A percentile compares a stretch with the other conserved stretches of the same genome.
Conservation (phyloP, 495 filamentous ascomycete species). For the Podospora tetraspora region DNA sequence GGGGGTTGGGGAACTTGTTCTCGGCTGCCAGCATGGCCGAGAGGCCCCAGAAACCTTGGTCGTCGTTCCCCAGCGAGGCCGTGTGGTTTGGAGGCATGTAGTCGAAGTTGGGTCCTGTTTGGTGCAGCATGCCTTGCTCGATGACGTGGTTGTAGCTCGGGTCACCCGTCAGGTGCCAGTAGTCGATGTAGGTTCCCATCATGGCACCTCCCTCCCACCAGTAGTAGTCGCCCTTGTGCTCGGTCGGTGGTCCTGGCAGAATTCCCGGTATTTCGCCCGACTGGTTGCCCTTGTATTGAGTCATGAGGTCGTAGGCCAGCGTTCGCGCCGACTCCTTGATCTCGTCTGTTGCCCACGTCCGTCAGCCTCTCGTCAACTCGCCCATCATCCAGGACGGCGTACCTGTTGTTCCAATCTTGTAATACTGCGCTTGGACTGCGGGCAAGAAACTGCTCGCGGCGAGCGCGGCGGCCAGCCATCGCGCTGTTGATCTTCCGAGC, state of each 20-base stretch:
- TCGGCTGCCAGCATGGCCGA: conserved; percentile 74
- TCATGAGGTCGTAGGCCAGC: conserved; percentile 61
- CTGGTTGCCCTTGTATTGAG: conserved; percentile 58
- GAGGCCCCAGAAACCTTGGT: conserved; percentile 79
- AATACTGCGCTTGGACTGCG: conserved; percentile 18
- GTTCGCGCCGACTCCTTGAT: conserved; percentile 57
- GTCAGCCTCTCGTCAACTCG: conserved; percentile 10
- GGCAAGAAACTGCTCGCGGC: conserved; percentile 18
- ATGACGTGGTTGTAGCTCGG: conserved; percentile 55
- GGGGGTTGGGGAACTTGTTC: conserved; percentile 60
- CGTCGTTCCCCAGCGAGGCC: conserved; percentile 70
- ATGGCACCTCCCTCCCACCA: conserved; percentile 57
- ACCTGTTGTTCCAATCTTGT: conserved; percentile 27
- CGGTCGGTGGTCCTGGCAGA: conserved; percentile 48
- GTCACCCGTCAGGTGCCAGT: conserved; percentile 67
- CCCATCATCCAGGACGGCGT: not conserved
- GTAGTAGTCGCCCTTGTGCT: conserved; percentile 45
- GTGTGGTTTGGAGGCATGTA: conserved; percentile 69
- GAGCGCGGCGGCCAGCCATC: conserved; percentile 22
- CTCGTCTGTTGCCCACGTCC: conserved; percentile 39
- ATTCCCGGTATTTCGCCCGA: conserved; percentile 61
- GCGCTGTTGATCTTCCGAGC: conserved; percentile 4
- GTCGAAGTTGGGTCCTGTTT: conserved; percentile 52
- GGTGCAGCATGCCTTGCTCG: conserved; percentile 56
- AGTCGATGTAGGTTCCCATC: conserved; percentile 59